Conservation (phyloP, 768 basidiomycete species). For the Leucocoprinus sp. region DNA sequence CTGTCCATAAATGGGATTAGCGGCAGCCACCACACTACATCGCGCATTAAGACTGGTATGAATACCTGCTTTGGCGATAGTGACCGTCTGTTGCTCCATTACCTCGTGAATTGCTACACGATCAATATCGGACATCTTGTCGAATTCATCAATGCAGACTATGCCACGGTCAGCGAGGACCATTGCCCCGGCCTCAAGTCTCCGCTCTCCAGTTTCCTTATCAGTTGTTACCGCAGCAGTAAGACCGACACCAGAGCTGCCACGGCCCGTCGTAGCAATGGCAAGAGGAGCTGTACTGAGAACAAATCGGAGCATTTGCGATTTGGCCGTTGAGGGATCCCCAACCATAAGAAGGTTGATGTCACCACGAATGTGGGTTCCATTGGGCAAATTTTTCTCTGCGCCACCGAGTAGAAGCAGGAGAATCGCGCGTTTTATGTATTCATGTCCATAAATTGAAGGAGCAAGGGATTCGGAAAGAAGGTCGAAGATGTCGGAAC, state of each 20-base stretch:
- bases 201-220: conserved; percentile 93
- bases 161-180: conserved; percentile 98
- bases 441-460: conserved; percentile 93
- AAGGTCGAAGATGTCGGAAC: conserved; percentile 76
- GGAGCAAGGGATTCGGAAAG: conserved; percentile 94
- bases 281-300: conserved; percentile 93
- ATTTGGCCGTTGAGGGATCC: conserved; percentile 98
- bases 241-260: conserved; percentile 97
- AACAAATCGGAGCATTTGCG: conserved; percentile 92
- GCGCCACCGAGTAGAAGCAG: conserved; percentile 92
- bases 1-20: conserved; percentile 98
- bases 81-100: conserved; percentile 99
- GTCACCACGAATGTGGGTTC: conserved; percentile 97
- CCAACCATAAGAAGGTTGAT: conserved; percentile 99
- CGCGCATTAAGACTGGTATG: conserved; percentile 97
- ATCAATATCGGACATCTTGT: conserved; percentile 99
- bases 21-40: conserved; percentile 96
- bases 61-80: conserved; percentile 98
- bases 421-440: conserved; percentile 90
- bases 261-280: conserved; percentile 96
- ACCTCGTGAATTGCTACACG: conserved; percentile 99
- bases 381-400: conserved; percentile 96
- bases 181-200: conserved; percentile 98
- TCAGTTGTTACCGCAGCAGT: conserved; percentile 98
- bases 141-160: conserved; percentile 99